Conservation (phyloP, 805 yeast species). For the Candida manassasensis region DNA sequence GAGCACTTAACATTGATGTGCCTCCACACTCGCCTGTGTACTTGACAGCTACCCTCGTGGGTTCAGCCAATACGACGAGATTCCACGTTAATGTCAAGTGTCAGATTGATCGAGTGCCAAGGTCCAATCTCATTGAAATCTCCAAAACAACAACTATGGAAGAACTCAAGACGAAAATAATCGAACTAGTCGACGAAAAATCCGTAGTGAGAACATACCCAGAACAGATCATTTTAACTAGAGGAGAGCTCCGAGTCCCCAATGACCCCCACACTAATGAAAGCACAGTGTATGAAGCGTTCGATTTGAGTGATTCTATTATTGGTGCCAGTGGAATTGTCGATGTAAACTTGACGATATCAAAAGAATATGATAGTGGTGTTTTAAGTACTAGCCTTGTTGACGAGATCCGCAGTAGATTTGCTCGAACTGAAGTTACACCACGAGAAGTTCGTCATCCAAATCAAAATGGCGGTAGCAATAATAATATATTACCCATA, state of each 20-base stretch:
- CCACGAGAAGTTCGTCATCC: not conserved
- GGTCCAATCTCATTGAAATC: conserved; percentile 19
- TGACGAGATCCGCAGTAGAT: not conserved
- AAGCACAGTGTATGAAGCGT: conserved; percentile 8
- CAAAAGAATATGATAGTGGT: not conserved
- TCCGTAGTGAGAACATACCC: conserved; percentile 23
- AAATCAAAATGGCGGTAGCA: not conserved
- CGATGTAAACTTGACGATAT: conserved; percentile 12
- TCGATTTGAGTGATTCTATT: conserved; percentile 10
- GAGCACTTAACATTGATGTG: conserved; percentile 21
- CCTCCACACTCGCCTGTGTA: conserved; percentile 19
- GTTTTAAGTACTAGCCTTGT: not conserved
- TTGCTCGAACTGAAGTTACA: not conserved
- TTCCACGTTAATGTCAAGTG: conserved; percentile 16
- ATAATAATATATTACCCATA: conserved; percentile 8
- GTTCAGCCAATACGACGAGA: conserved; percentile 5
- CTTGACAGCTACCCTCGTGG: not conserved
- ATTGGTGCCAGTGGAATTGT: conserved; percentile 10
- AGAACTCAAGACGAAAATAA: conserved; percentile 17
- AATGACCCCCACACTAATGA: conserved; percentile 2
- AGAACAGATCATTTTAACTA: conserved; percentile 20
- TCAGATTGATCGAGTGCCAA: conserved; percentile 13
- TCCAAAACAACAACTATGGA: conserved; percentile 14
- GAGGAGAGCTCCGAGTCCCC: conserved; percentile 6
- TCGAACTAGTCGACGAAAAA: conserved; percentile 16